Base-by-base conservation (phyloP, 2,329 filamentous ascomycete species). In the Beauveria australis region DNA sequence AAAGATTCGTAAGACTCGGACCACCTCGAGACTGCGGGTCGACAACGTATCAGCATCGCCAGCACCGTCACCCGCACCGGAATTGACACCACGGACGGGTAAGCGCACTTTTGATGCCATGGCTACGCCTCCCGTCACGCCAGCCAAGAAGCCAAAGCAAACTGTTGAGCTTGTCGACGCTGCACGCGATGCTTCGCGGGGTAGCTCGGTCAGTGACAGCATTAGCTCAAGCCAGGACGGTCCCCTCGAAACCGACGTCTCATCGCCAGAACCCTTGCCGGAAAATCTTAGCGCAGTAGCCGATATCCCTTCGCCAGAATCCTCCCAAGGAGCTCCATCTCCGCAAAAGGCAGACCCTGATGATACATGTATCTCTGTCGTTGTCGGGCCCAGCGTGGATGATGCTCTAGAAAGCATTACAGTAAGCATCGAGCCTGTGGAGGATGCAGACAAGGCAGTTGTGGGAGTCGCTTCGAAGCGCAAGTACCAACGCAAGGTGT, bases 51-150 rank as follows among this genome's bases (percentile, higher is more conserved):
- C 37, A n/a, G 37, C 37, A 10, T 70, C 71, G 2, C 66, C 71
- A 3, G 63, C 63, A 2, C 62, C 65, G 5, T 73, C 71, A 7
- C 67, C 71, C 2, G 63, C 67, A 0, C 67, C 68, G 5, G 68
- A 71, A 28, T 59, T 60, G n/a, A 64, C 63, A 2, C 67, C 70
- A 1, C 63, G 66, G 40, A 68, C 65, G 8, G 67, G 66, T 10
- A 83, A 80, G 66, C 72, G 76, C 19, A 73, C 76, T 0, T 66
- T 70, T 5, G 76, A 79, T 37, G 72, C 71, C 5, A 71, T 84
- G 5, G 77, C 77, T 1, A 82, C 81, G 4, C 82, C 82, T 0
- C 82, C 82, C 0, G 72, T 79, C 14, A 85, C 82, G 0, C 82
- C 82, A 0, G 73, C 80, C 0, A 85, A 85, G 67, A 77, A 73